These are phyloP conservation scores for Calonectria honghensis DNA, from an alignment of 2,329 filamentous ascomycete genomes.

Conservation along the genomic window DNA sequence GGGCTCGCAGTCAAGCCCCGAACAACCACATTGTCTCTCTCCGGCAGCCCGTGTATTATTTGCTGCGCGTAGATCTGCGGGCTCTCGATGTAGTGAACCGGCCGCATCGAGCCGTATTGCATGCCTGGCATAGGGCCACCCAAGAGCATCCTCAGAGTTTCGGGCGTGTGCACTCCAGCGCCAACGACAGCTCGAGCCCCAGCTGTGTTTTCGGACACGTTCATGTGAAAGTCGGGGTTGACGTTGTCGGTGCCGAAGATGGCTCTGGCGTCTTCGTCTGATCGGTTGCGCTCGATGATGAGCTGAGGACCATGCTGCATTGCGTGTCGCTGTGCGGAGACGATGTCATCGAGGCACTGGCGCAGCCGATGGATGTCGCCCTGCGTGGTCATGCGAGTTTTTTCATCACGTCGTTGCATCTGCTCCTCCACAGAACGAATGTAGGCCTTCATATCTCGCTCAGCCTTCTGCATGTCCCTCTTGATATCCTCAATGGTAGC, in stretches of 20 bases:
- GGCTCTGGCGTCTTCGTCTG: neutral
- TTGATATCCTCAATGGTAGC: neutral
- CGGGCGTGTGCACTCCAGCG: constrained; percentile 7
- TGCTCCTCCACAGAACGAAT: neutral
- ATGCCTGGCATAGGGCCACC: neutral
- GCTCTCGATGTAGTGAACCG: neutral
- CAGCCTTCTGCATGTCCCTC: neutral
- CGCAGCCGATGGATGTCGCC: neutral
- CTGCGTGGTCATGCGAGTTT: neutral
- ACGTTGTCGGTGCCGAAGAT: neutral
- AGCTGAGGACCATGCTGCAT: neutral
- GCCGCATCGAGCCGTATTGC: neutral
- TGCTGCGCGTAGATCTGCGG: neutral
- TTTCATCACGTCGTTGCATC: neutral
- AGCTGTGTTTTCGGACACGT: constrained; percentile 2
- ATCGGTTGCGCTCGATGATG: neutral
- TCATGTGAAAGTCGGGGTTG: neutral
- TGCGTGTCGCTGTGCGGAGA: neutral
- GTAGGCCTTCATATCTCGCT: neutral
- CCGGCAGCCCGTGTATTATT: neutral
- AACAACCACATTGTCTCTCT: neutral
- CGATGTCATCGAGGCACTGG: neutral
- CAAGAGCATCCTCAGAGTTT: neutral
- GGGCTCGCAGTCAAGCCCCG: neutral
- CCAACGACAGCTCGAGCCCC: constrained; percentile 7